A percentile compares a stretch with the other conserved stretches of the same genome.
Conservation (phyloP, 2,329 filamentous ascomycete genomes). For the Penicillium sp. region DNA sequence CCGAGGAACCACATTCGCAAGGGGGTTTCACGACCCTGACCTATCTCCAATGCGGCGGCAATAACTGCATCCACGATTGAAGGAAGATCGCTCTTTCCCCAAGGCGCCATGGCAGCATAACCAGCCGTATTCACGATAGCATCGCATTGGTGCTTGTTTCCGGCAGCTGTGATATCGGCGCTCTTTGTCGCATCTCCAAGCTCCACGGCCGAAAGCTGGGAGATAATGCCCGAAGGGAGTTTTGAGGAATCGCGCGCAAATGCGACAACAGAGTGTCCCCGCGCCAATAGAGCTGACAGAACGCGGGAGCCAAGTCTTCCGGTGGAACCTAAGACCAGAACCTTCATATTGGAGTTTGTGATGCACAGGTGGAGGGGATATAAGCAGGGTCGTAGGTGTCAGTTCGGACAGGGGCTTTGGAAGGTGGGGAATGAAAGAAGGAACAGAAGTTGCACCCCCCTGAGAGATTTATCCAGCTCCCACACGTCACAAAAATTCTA, state of each 20-base stretch:
- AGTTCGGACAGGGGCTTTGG: not conserved
- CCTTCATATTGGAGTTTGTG: conserved; percentile 7
- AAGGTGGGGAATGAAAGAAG: not conserved
- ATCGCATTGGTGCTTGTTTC: conserved; percentile 22
- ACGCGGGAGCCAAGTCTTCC: conserved; percentile 23
- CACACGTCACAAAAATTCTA: not conserved
- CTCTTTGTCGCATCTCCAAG: conserved; percentile 5
- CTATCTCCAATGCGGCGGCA: conserved; percentile 17
- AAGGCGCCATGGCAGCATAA: conserved; percentile 13
- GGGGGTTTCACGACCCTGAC: conserved; percentile 16
- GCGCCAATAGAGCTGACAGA: conserved; percentile 19
- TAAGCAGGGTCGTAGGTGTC: not conserved
- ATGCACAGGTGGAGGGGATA: not conserved
- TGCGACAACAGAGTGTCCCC: conserved; percentile 19
- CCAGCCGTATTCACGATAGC: conserved; percentile 28
- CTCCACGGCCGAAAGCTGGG: not conserved
- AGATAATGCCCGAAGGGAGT: conserved; percentile 7
- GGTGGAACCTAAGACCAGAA: conserved; percentile 23
- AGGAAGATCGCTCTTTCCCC: conserved; percentile 14
- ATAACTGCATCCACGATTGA: conserved; percentile 24
- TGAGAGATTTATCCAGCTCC: not conserved
- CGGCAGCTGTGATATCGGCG: conserved; percentile 21
- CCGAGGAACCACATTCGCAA: conserved; percentile 25
- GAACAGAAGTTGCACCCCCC: not conserved
- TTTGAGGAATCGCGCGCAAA: conserved; percentile 22